Percentiles rank a stretch among this genome's conserved stretches.
These are phyloP conservation scores for Pestalotiopsis sp. DNA, from an alignment of 2,329 filamentous ascomycete genomes.

Conservation along the genomic window DNA sequence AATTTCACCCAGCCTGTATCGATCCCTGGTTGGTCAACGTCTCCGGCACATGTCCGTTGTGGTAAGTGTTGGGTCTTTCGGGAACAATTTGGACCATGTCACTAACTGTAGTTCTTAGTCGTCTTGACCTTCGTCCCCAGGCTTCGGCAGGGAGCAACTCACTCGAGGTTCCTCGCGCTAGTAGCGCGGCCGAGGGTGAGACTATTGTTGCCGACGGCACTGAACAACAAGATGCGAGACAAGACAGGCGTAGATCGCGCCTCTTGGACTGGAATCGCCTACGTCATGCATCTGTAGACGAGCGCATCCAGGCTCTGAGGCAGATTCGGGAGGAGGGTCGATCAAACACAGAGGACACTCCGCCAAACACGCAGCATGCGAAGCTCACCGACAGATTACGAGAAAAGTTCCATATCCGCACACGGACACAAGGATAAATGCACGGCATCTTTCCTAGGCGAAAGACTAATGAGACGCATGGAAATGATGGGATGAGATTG, in stretches of 20 bases:
- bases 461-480: neutral
- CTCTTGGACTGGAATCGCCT: conserved; percentile 60
- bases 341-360: conserved; percentile 30
- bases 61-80: conserved; percentile 51
- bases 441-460: neutral
- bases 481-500: neutral
- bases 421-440: conserved; percentile 40
- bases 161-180: neutral
- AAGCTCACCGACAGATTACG: conserved; percentile 51
- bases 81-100: too few species aligned
- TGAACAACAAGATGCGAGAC: conserved; percentile 27
- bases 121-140: conserved; percentile 55
- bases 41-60: conserved; percentile 70
- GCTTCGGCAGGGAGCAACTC: conserved; percentile 9
- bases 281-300: conserved; percentile 60
- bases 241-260: conserved; percentile 50
- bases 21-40: conserved; percentile 73
- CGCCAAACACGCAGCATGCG: conserved; percentile 40
- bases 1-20: conserved; percentile 69
- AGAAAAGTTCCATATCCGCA: conserved; percentile 56
- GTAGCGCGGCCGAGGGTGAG: neutral
- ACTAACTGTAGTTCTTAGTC: conserved; percentile 38
- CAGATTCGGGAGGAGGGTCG: conserved; percentile 46
- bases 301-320: conserved; percentile 63
- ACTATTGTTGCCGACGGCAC: neutral